phyloP scores from a whole-genome alignment of 345 rosid species.

The Pelargonium nanum region DNA sequence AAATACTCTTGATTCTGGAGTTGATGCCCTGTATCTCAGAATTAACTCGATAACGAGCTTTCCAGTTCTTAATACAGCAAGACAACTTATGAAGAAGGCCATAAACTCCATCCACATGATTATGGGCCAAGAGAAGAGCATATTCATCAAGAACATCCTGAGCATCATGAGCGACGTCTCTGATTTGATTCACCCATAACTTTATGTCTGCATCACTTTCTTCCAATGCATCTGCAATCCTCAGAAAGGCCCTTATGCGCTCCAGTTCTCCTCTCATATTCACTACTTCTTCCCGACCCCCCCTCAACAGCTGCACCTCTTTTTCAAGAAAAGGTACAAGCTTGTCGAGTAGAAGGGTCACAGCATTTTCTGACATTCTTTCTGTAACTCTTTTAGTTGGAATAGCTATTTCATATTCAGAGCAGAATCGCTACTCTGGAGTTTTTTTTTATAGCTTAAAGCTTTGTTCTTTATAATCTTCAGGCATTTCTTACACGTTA shows the following conservation, averaged over 20 bases:
- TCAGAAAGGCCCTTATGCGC: slow-evolving; percentile 18
- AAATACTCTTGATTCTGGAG: slow-evolving; percentile 9
- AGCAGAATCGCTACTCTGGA: no score
- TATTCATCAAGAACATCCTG: slow-evolving; percentile 19
- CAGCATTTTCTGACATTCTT: slow-evolving; percentile 24
- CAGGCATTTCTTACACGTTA: no score
- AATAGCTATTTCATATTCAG: not conserved
- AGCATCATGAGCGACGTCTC: slow-evolving; percentile 18
- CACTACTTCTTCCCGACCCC: slow-evolving; percentile 15
- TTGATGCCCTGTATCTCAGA: slow-evolving; percentile 17
- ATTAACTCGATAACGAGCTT: slow-evolving; percentile 15
- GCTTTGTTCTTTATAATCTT: no score
- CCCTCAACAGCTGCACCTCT: slow-evolving; percentile 14
- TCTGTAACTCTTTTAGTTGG: no score
- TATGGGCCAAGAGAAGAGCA: slow-evolving; percentile 6
- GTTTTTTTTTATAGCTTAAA: no score
- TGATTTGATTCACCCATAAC: slow-evolving; percentile 26
- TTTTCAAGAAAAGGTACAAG: slow-evolving; percentile 10
- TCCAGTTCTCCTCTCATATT: slow-evolving; percentile 18
- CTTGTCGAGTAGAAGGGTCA: slow-evolving; percentile 21
- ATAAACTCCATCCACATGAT: not conserved
- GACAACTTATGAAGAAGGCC: slow-evolving; percentile 1
- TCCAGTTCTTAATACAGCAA: slow-evolving; percentile 10
- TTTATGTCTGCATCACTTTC: slow-evolving; percentile 19
- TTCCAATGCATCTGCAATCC: slow-evolving; percentile 15